These are phyloP conservation scores for Anisodus acutangulus DNA, from an alignment of 257 asterid genomes.

Conservation along the genomic window DNA sequence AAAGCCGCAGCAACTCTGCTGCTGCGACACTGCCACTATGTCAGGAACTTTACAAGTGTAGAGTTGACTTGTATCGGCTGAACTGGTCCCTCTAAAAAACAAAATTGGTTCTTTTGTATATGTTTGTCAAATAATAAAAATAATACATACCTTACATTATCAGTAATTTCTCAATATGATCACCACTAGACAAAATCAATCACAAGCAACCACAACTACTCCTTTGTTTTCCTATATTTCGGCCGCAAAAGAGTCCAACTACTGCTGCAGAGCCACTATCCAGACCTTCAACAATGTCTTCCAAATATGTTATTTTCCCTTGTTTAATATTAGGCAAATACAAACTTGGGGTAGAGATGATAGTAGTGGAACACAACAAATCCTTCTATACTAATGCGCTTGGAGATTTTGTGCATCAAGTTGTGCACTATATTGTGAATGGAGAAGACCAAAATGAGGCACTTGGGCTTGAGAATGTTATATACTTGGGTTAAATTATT, in stretches of 20 bases:
- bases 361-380: background rate
- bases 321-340: background rate
- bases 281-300: slow-evolving; percentile 27
- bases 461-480: no score
- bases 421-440: background rate
- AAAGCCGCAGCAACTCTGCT: no score
- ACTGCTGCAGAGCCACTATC: slow-evolving; percentile 31
- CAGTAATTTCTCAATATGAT: no score
- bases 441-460: no score
- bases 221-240: slow-evolving; percentile 23
- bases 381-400: slow-evolving; percentile 20
- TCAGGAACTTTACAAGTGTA: no score
- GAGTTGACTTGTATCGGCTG: no score
- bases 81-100: no score
- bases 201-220: background rate
- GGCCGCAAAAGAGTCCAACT: slow-evolving; percentile 12
- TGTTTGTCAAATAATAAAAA: no score
- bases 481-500: no score
- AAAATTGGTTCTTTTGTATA: no score
- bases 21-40: no score
- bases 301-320: slow-evolving; percentile 1
- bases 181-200: background rate
- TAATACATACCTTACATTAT: no score
- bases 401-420: background rate
- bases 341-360: background rate